Percentiles rank a stretch among this genome's conserved stretches.
phyloP scores from a whole-genome alignment of 495 filamentous ascomycete species.

The Neurospora sp. region DNA sequence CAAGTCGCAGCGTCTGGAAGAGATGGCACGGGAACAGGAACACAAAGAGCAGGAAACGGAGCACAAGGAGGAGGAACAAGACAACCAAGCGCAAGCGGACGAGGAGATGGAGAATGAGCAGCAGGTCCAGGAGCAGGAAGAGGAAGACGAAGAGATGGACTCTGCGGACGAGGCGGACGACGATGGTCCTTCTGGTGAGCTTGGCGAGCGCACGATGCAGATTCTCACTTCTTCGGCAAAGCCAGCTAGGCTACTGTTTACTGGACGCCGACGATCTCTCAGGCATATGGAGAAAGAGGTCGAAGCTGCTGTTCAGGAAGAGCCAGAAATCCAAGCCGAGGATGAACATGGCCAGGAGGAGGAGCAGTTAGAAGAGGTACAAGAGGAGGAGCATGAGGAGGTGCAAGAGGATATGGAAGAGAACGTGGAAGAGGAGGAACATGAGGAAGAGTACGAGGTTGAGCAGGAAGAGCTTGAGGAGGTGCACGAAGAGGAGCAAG shows the following conservation, averaged over 20 bases:
- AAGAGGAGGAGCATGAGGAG: not conserved
- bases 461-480: not conserved
- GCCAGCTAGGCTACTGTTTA: not conserved
- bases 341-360: not conserved
- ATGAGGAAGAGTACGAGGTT: not conserved
- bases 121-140: not conserved
- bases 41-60: not conserved
- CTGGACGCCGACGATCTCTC: not conserved
- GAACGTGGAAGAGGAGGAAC: not conserved
- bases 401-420: not conserved
- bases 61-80: not conserved
- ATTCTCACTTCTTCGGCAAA: not conserved
- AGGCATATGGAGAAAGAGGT: not conserved
- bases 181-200: not conserved
- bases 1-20: not conserved
- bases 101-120: constrained; percentile 3
- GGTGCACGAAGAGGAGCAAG: not conserved
- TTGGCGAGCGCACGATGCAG: not conserved
- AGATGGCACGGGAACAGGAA: not conserved
- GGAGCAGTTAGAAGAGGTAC: not conserved
- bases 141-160: not conserved
- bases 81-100: not conserved
- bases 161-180: constrained; percentile 2
- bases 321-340: not conserved
- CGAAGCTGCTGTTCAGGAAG: not conserved